Conservation (phyloP, 371 early-diverging fungal species). For the Fennellomyces sp. region DNA sequence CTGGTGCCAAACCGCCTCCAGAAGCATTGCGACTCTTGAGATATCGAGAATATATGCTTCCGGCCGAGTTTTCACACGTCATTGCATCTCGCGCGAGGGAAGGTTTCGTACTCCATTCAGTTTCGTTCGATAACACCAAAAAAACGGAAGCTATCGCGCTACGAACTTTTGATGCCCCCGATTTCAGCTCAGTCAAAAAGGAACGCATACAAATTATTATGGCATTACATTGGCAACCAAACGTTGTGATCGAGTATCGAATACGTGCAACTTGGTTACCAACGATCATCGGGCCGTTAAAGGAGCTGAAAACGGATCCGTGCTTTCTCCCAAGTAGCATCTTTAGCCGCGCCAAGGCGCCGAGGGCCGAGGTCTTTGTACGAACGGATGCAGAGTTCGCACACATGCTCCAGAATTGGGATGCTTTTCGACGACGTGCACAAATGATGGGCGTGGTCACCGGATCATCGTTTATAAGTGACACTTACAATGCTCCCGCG, state of each 20-base stretch:
- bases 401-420: slow-evolving; percentile 53
- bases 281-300: slow-evolving; percentile 28
- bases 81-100: slow-evolving; percentile 81
- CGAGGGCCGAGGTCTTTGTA: slow-evolving; percentile 49
- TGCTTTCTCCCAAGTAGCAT: slow-evolving; percentile 34
- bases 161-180: slow-evolving; percentile 21
- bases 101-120: slow-evolving; percentile 79
- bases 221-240: slow-evolving; percentile 84
- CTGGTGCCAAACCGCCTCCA: slow-evolving; percentile 72
- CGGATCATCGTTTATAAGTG: slow-evolving; percentile 38
- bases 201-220: slow-evolving; percentile 73
- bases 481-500: slow-evolving; percentile 52
- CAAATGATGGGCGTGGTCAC: slow-evolving; percentile 56
- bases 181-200: slow-evolving; percentile 32
- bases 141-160: slow-evolving; percentile 15
- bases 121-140: slow-evolving; percentile 50
- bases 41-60: slow-evolving; percentile 73
- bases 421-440: slow-evolving; percentile 37
- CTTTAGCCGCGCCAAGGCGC: slow-evolving; percentile 42
- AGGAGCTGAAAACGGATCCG: slow-evolving; percentile 20
- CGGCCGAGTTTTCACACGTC: slow-evolving; percentile 72
- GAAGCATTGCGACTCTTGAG: slow-evolving; percentile 77
- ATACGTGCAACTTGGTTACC: slow-evolving; percentile 60
- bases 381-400: slow-evolving; percentile 48
- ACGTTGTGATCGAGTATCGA: slow-evolving; percentile 86